These are phyloP conservation scores for Conticribra guillardii DNA, from an alignment of 108 stramenopile species.

Conservation along the genomic window DNA sequence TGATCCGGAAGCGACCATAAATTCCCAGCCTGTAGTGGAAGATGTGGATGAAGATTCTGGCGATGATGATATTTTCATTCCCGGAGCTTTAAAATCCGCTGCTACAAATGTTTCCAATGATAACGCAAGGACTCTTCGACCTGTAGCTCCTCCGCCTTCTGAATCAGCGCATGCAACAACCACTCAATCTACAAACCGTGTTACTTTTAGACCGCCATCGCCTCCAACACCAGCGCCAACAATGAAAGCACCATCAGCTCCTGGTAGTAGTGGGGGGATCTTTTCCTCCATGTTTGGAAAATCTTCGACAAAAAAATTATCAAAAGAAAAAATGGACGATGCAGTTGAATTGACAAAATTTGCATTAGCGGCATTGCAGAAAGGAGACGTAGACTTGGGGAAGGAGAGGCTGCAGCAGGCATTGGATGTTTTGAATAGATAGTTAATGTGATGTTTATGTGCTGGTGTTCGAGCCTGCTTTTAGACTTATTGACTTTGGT, in stretches of 20 bases:
- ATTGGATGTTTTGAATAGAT: slow-evolving; percentile 44
- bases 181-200: slow-evolving; percentile 7
- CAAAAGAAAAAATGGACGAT: slow-evolving; percentile 75
- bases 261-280: slow-evolving; percentile 26
- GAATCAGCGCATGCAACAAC: slow-evolving; percentile 13
- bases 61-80: slow-evolving; percentile 48
- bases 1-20: slow-evolving; percentile 12
- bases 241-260: slow-evolving; percentile 7
- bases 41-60: slow-evolving; percentile 40
- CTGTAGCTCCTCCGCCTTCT: slow-evolving; percentile 53
- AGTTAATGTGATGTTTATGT: no score
- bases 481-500: no score
- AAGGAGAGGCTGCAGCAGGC: slow-evolving; percentile 82
- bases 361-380: slow-evolving; percentile 81
- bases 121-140: slow-evolving; percentile 39
- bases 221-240: slow-evolving; percentile 52
- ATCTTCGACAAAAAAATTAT: slow-evolving; percentile 35
- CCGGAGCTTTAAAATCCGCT: slow-evolving; percentile 3
- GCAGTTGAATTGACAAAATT: slow-evolving; percentile 83
- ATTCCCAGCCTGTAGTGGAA: slow-evolving; percentile 11
- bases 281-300: slow-evolving; percentile 27
- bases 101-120: background rate
- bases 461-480: no score
- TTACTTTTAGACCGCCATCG: slow-evolving; percentile 27
- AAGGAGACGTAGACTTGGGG: slow-evolving; percentile 76